Evolutionary conservation across 2,329 filamentous ascomycete species (phyloP).

Genomic region (Hypoxylon sp.): DNA sequence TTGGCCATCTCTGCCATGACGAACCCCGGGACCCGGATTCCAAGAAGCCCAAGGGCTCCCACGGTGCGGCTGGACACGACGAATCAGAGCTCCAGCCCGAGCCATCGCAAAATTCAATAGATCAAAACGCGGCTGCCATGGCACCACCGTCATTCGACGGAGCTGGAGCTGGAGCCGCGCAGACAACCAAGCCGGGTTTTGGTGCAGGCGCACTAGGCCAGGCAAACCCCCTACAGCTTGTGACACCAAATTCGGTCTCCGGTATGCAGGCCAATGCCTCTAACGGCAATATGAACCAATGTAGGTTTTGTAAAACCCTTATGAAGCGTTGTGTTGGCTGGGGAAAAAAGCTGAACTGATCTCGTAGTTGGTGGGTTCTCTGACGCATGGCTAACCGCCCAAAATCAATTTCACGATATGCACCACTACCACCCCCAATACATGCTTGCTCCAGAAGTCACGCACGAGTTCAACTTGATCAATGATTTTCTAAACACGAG

Average conservation of each 20-base stretch:
- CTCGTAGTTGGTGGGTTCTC: constrained; percentile 79
- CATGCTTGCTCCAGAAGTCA: constrained; percentile 92
- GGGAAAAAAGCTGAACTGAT: constrained; percentile 47
- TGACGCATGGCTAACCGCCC: constrained; percentile 82
- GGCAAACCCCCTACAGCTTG: constrained; percentile 71
- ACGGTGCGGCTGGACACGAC: constrained; percentile 67
- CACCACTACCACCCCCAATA: constrained; percentile 93
- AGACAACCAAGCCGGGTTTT: constrained; percentile 59
- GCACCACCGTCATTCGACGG: constrained; percentile 62
- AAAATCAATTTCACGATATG: constrained; percentile 93
- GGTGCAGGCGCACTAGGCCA: constrained; percentile 60
- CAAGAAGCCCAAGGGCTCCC: constrained; percentile 81
- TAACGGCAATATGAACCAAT: constrained; percentile 75
- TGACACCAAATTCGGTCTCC: constrained; percentile 77
- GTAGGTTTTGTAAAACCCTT: constrained; percentile 67
- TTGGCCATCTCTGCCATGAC: constrained; percentile 97
- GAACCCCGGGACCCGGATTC: constrained; percentile 87
- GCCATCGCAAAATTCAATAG: constrained; percentile 66
- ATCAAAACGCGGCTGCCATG: constrained; percentile 66
- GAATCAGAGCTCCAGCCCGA: constrained; percentile 69
- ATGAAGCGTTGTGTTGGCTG: constrained; percentile 44
- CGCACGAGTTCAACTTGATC: constrained; percentile 95
- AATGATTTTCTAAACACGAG: constrained; percentile 97
- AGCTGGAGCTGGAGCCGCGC: constrained; percentile 50
- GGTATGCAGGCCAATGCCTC: constrained; percentile 72